phyloP scores from a whole-genome alignment of 2,329 filamentous ascomycete genomes.

The Immersiporthe knoxdaviesiana region DNA sequence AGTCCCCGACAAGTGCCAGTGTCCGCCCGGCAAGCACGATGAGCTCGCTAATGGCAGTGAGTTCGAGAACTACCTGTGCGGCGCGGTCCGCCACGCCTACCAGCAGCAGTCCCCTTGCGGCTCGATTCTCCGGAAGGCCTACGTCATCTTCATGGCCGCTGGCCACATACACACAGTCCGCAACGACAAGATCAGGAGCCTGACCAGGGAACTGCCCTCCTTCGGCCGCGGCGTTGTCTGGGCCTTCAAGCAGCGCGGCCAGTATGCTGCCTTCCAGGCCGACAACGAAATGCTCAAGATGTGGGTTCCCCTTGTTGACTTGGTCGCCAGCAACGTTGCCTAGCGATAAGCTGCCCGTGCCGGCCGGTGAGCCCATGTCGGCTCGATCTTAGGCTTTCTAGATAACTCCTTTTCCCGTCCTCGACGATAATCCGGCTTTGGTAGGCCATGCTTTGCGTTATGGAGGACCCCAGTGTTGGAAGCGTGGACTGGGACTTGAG shows the following conservation, averaged over 20 bases:
- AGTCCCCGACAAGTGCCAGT: no score
- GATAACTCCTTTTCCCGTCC: neutral
- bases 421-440: neutral
- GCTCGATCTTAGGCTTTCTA: neutral
- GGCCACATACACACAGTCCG: neutral
- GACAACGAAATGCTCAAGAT: neutral
- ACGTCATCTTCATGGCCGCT: constrained; percentile 11
- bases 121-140: neutral
- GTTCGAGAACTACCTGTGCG: neutral
- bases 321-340: neutral
- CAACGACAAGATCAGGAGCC: neutral
- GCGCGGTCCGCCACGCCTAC: constrained; percentile 4
- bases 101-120: neutral
- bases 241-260: neutral
- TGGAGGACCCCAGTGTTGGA: neutral
- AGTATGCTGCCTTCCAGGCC: neutral
- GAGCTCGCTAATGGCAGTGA: neutral
- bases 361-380: neutral
- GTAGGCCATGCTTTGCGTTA: neutral
- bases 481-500: neutral
- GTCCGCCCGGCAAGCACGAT: neutral
- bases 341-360: neutral
- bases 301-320: neutral
- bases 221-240: neutral
- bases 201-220: neutral